Percentiles rank a stretch among this genome's conserved stretches.
Conservation (phyloP, 768 basidiomycete genomes). For the Imleria badia region DNA sequence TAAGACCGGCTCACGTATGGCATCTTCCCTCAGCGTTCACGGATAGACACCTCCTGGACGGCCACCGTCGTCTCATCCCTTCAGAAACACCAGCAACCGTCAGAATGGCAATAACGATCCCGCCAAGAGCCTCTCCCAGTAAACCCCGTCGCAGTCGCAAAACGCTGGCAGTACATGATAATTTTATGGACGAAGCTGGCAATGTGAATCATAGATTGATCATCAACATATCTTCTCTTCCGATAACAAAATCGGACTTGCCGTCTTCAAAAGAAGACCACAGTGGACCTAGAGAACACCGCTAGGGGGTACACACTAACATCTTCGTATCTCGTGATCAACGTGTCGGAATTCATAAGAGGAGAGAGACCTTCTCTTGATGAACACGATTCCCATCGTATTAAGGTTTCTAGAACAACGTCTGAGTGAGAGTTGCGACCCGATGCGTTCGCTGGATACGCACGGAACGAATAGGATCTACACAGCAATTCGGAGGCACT, state of each 20-base stretch:
- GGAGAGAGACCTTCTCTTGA: background rate
- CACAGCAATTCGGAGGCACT: background rate
- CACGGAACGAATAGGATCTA: constrained; percentile 3
- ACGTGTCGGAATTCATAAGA: too few species aligned
- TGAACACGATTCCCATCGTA: background rate
- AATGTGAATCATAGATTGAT: background rate
- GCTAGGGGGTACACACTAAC: background rate
- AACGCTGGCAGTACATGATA: constrained; percentile 32
- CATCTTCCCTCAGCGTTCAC: constrained; percentile 13
- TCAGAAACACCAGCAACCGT: constrained; percentile 31
- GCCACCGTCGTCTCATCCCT: constrained; percentile 28
- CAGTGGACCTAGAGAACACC: background rate
- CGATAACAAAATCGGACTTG: background rate
- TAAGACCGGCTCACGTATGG: background rate
- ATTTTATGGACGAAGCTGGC: background rate
- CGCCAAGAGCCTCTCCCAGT: constrained; percentile 38
- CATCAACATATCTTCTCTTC: background rate
- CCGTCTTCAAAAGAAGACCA: background rate
- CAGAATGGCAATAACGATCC: constrained; percentile 33
- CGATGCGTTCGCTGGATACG: background rate
- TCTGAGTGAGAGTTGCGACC: background rate
- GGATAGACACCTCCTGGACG: constrained; percentile 30
- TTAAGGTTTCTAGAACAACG: background rate
- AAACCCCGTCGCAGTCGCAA: constrained; percentile 39
- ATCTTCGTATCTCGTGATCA: background rate